Base-by-base conservation (phyloP, 2,329 filamentous ascomycete species). In the Colletotrichum agaves region DNA sequence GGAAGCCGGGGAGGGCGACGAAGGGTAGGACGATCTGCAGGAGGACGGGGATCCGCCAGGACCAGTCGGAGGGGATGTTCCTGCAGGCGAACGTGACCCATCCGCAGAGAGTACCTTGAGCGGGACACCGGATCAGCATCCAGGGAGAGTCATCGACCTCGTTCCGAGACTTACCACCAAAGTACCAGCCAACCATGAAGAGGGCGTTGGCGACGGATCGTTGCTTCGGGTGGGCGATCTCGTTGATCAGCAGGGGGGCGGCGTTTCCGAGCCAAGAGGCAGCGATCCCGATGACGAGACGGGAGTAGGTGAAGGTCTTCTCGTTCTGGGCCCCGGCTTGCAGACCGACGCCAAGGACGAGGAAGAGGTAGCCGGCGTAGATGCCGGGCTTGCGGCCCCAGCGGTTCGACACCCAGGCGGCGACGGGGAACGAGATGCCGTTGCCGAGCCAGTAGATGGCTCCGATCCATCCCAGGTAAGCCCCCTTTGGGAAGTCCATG, bases 1-100 rank as follows among this genome's bases (percentile, higher is more conserved):
- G 72, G 61, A 76, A 72, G 62, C 71, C 73, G 35, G 70, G 67
- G 19, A 75, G 60, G 63, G 74, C 73, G 44, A 83, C 68, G 33
- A 80, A 64, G 3, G 82, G 82, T 79, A 62, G 79, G 31, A 78
- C 79, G 66, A 82, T 79, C 67, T 86, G 84, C 2, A 87, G 72
- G 2, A 84, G 74, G 47, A 59, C 64, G 13, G 67, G 67, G 37
- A 69, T 63, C 5, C 67, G 63, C 67, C 67, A 69, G 3, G 58
- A 62, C 57, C 58, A 62, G 2, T 63, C 47, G 23, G 59, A 63
- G 23, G 44, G 31, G 7, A 67, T 58, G n/a, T 69, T 39, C 0
- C 59, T 46, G 55, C 52, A 60, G 43, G 53, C 67, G 19, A 69
- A 69, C 4, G 60, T 63, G 8, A 81, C 66, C 23, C 74, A 76